Conservation (phyloP, 1,139 yeast genomes). For the Pichia sp. region DNA sequence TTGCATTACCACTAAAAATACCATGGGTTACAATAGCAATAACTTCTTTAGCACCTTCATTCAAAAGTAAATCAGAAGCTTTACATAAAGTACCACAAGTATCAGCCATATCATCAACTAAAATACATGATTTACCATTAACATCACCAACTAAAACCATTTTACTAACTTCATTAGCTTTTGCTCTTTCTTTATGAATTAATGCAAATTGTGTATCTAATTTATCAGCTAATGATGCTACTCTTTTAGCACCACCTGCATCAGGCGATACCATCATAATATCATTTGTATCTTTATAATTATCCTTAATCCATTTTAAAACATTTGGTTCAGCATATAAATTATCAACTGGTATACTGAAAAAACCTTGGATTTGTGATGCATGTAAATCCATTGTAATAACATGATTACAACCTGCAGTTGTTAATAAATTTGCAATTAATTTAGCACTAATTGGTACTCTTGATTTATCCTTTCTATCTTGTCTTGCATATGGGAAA, state of each 20-base stretch:
- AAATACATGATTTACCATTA: constrained; percentile 56
- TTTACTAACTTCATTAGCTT: constrained; percentile 69
- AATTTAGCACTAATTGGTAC: constrained; percentile 80
- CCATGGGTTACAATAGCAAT: constrained; percentile 79
- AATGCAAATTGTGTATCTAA: constrained; percentile 71
- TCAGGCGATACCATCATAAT: constrained; percentile 71
- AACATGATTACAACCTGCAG: constrained; percentile 78
- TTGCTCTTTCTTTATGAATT: constrained; percentile 76
- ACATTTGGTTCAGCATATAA: constrained; percentile 76
- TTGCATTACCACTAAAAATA: constrained; percentile 66
- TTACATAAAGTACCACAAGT: constrained; percentile 78
- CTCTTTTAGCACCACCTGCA: constrained; percentile 85
- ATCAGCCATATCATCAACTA: constrained; percentile 81
- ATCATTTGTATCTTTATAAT: constrained; percentile 37
- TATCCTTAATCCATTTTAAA: constrained; percentile 58
- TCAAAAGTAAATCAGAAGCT: constrained; percentile 58
- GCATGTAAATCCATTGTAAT: constrained; percentile 83
- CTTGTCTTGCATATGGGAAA: constrained; percentile 81
- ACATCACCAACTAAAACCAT: constrained; percentile 82
- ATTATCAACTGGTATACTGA: constrained; percentile 75
- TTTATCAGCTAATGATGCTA: constrained; percentile 72
- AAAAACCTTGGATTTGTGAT: constrained; percentile 79
- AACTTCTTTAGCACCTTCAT: constrained; percentile 64
- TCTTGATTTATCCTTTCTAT: constrained; percentile 72
- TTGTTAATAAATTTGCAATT: constrained; percentile 66